These are phyloP conservation scores for Prunella vulgaris DNA, from an alignment of 257 asterid genomes.

Conservation along the genomic window DNA sequence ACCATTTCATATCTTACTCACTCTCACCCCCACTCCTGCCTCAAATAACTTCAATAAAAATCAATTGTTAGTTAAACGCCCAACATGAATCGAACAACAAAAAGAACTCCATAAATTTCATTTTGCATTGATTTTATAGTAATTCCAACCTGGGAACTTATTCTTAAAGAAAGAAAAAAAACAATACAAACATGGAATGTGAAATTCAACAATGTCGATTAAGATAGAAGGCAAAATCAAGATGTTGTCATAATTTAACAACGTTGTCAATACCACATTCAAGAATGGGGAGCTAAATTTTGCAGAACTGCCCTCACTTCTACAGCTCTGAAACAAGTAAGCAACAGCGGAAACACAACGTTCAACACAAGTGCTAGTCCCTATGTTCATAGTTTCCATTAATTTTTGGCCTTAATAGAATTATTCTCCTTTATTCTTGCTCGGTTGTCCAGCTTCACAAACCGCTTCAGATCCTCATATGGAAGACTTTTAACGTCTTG, in stretches of 20 bases:
- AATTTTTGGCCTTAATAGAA: constrained; percentile 60
- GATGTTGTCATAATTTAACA: background rate
- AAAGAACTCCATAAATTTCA: background rate
- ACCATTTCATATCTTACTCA: too few relatives aligned
- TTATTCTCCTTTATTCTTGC: constrained; percentile 91
- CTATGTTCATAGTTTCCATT: constrained; percentile 1
- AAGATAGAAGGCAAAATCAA: constrained; percentile 8
- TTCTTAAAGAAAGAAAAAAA: too few relatives aligned
- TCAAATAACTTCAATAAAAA: background rate
- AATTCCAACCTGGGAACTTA: background rate
- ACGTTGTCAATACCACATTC: background rate
- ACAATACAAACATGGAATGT: background rate
- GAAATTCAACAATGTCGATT: too few relatives aligned
- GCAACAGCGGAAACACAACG: background rate
- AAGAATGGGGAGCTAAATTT: background rate
- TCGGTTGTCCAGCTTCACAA: constrained; percentile 91
- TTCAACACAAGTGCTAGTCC: background rate
- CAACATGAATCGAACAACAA: background rate
- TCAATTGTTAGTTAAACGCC: background rate
- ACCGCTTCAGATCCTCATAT: constrained; percentile 73
- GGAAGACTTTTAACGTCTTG: constrained; percentile 54
- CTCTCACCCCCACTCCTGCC: too few relatives aligned
- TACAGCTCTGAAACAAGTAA: background rate
- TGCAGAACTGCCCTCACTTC: constrained; percentile 1
- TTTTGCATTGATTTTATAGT: background rate